A percentile compares a stretch with the other conserved stretches of the same genome.
These are phyloP conservation scores for Monilinia polystroma DNA, from an alignment of 2,329 filamentous ascomycete genomes.

Conservation along the genomic window DNA sequence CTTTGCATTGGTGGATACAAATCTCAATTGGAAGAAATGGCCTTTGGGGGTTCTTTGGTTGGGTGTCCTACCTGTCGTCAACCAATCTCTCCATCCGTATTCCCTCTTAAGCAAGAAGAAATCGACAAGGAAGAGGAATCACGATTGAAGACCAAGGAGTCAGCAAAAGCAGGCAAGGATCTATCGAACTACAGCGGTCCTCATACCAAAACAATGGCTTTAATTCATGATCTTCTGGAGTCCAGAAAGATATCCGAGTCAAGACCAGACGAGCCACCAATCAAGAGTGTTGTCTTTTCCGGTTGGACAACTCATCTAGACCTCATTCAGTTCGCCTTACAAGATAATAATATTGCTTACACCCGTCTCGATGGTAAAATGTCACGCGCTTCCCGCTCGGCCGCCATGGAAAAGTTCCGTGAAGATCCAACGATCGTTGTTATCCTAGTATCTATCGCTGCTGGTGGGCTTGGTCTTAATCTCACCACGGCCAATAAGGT, in stretches of 20 bases:
- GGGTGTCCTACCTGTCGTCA: constrained; percentile 68
- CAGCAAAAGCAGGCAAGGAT: constrained; percentile 55
- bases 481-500: constrained; percentile 82
- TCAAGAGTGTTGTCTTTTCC: constrained; percentile 93
- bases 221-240: constrained; percentile 71
- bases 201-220: constrained; percentile 84
- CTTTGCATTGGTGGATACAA: constrained; percentile 65
- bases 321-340: constrained; percentile 80
- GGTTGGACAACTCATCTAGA: constrained; percentile 96
- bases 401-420: constrained; percentile 75
- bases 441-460: constrained; percentile 88
- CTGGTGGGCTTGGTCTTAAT: constrained; percentile 88
- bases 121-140: constrained; percentile 37
- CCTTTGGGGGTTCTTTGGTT: constrained; percentile 45
- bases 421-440: constrained; percentile 69
- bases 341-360: constrained; percentile 63
- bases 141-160: constrained; percentile 33
- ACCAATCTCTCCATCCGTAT: constrained; percentile 62
- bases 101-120: constrained; percentile 58
- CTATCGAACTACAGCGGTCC: constrained; percentile 75
- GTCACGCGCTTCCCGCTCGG: constrained; percentile 69
- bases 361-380: constrained; percentile 90
- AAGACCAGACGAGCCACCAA: constrained; percentile 60
- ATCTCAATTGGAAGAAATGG: constrained; percentile 48
- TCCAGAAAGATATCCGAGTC: constrained; percentile 62